These are phyloP conservation scores for Hyphopichia burtonii DNA, from an alignment of 1,139 yeast species.

Conservation along the genomic window DNA sequence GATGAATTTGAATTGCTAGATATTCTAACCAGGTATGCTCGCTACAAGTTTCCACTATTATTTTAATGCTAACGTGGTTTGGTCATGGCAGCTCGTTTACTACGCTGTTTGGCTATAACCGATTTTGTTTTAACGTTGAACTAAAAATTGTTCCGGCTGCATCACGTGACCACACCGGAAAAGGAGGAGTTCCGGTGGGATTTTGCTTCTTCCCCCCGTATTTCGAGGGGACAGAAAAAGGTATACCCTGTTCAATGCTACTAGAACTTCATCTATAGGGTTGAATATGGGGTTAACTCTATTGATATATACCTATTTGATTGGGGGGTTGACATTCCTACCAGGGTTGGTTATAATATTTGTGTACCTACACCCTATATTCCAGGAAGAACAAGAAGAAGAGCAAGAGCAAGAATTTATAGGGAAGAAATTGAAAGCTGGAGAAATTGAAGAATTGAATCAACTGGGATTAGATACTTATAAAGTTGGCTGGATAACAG, in stretches of 20 bases:
- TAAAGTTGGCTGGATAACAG: slow-evolving; percentile 79
- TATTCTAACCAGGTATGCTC: no score
- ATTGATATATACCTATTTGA: slow-evolving; percentile 41
- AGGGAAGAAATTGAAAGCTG: slow-evolving; percentile 59
- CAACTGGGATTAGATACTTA: slow-evolving; percentile 64
- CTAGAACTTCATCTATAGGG: background rate
- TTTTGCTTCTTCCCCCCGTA: no score
- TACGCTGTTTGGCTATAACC: no score
- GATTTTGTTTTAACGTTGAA: no score
- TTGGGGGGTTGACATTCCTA: slow-evolving; percentile 80
- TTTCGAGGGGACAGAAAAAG: no score
- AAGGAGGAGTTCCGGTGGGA: no score
- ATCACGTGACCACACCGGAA: no score
- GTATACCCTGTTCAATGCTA: background rate
- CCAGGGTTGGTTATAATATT: slow-evolving; percentile 50
- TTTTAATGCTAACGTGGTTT: no score
- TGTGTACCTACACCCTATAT: slow-evolving; percentile 34
- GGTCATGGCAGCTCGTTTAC: no score
- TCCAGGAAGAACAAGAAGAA: slow-evolving; percentile 10
- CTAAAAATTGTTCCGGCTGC: no score
- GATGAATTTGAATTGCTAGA: no score
- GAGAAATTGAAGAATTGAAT: slow-evolving; percentile 58
- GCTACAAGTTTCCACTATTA: no score
- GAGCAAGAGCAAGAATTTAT: slow-evolving; percentile 7
- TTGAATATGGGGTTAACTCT: slow-evolving; percentile 15